phyloP scores from a whole-genome alignment of 257 asterid species.

The Coffea canephora region DNA sequence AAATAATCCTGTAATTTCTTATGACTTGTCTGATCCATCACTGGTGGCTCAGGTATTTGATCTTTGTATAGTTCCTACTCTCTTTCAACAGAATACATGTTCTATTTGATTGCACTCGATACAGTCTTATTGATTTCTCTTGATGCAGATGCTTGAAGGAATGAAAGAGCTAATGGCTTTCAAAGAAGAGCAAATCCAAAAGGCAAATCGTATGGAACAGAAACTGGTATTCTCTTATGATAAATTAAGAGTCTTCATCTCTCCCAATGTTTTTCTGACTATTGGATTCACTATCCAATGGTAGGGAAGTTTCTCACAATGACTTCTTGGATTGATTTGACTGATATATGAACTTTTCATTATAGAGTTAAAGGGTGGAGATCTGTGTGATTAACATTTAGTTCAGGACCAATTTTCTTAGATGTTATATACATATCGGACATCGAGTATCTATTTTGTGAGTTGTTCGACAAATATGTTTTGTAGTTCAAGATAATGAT shows the following conservation, averaged over 20 bases:
- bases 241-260: neutral
- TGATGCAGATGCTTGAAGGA: slow-evolving; percentile 50
- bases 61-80: slow-evolving; percentile 15
- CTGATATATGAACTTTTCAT: neutral
- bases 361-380: neutral
- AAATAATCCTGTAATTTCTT: slow-evolving; percentile 28
- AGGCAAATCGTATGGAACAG: slow-evolving; percentile 41
- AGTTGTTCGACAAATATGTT: neutral
- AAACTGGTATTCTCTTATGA: slow-evolving; percentile 53
- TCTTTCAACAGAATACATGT: neutral
- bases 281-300: neutral
- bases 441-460: neutral
- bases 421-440: neutral
- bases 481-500: neutral
- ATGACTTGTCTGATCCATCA: slow-evolving; percentile 34
- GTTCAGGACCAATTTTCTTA: neutral
- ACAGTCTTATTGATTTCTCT: neutral
- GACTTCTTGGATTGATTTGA: neutral
- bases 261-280: neutral
- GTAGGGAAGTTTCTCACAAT: neutral
- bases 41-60: slow-evolving; percentile 52
- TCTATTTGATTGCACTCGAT: neutral
- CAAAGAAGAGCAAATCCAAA: slow-evolving; percentile 45
- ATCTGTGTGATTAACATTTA: neutral
- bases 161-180: slow-evolving; percentile 50